Evolutionary conservation across 768 basidiomycete genomes (phyloP).

Genomic region (Suillus alpinus): DNA sequence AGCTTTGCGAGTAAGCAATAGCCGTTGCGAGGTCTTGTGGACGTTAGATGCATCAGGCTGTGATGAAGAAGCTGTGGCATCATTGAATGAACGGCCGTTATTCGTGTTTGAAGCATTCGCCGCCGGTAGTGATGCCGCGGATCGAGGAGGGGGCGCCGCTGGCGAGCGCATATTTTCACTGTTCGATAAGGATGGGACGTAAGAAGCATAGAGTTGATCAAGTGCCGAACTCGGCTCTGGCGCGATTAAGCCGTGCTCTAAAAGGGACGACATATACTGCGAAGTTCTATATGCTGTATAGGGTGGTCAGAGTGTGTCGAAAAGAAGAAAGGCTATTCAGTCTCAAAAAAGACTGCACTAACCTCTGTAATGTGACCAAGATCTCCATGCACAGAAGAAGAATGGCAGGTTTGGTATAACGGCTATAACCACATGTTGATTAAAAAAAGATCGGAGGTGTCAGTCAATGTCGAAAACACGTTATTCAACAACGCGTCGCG

Average conservation of each 20-base stretch:
- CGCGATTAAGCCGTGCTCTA: conserved; percentile 53
- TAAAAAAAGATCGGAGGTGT: conserved; percentile 3
- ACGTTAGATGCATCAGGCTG: conserved; percentile 2
- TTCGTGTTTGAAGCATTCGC: background rate
- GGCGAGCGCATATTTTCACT: conserved; percentile 9
- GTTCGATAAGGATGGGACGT: conserved; percentile 18
- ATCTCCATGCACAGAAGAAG: conserved; percentile 82
- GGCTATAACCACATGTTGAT: conserved; percentile 39
- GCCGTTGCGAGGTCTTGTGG: conserved; percentile 18
- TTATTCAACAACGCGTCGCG: background rate
- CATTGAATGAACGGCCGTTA: background rate
- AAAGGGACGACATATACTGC: conserved; percentile 59
- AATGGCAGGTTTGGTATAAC: conserved; percentile 82
- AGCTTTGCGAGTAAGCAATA: conserved; percentile 51
- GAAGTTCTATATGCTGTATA: conserved; percentile 65
- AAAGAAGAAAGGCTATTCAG: background rate
- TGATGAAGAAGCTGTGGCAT: background rate
- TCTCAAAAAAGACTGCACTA: conserved; percentile 10
- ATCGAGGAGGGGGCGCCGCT: conserved; percentile 6
- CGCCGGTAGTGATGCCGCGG: background rate
- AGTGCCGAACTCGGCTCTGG: conserved; percentile 54
- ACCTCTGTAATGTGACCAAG: conserved; percentile 86
- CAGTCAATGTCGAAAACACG: background rate
- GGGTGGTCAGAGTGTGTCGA: background rate
- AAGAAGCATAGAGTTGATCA: conserved; percentile 51